These are phyloP conservation scores for Neonectria neomacrospora DNA, from an alignment of 2,329 filamentous ascomycete species.

Conservation along the genomic window DNA sequence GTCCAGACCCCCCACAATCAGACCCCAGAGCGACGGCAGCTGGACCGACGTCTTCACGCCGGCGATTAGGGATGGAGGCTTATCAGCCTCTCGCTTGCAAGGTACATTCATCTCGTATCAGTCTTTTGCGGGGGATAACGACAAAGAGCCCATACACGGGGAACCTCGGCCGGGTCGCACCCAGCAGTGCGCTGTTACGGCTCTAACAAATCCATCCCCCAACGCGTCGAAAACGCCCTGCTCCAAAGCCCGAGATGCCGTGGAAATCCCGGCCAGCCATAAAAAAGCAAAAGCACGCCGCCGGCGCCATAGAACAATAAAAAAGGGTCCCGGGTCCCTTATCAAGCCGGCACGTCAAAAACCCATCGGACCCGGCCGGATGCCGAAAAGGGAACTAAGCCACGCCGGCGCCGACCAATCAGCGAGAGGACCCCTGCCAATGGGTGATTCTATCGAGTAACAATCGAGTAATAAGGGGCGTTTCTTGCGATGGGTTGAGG, in stretches of 20 bases:
- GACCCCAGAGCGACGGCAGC: neutral
- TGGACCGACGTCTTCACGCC: neutral
- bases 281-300: constrained; percentile 10
- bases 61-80: constrained; percentile 17
- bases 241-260: constrained; percentile 16
- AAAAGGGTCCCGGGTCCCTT: constrained; percentile 12
- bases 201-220: constrained; percentile 2
- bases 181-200: constrained; percentile 8
- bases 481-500: constrained; percentile 7
- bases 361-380: constrained; percentile 40
- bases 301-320: constrained; percentile 7
- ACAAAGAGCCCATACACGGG: neutral
- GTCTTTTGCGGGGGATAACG: constrained; percentile 24
- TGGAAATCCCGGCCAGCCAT: constrained; percentile 1
- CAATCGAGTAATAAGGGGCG: constrained; percentile 52
- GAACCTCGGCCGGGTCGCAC: constrained; percentile 1
- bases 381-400: constrained; percentile 25
- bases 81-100: constrained; percentile 16
- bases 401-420: constrained; percentile 35
- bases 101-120: constrained; percentile 7
- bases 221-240: neutral
- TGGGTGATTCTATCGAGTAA: constrained; percentile 60
- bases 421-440: constrained; percentile 21
- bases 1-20: neutral
- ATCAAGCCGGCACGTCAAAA: constrained; percentile 28